A percentile compares a stretch with the other conserved stretches of the same genome.
These are phyloP conservation scores for Fraxinus ornus DNA, from an alignment of 305 asterid genomes.

Conservation along the genomic window DNA sequence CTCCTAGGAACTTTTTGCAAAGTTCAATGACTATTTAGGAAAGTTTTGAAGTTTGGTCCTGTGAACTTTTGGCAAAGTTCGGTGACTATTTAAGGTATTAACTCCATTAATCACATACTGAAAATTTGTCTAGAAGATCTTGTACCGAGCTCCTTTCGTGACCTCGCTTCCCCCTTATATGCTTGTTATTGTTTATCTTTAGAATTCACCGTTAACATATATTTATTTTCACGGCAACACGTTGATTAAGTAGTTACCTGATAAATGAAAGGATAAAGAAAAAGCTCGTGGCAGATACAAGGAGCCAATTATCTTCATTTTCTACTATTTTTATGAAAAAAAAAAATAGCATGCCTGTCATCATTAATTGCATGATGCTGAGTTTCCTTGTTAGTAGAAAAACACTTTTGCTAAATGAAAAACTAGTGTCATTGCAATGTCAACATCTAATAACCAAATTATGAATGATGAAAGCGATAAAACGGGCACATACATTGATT, in stretches of 20 bases:
- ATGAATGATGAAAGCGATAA: slow-evolving; percentile 30
- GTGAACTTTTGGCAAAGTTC: no score
- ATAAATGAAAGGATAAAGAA: background rate
- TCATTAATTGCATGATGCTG: slow-evolving; percentile 35
- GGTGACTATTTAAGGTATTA: no score
- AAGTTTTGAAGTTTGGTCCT: no score
- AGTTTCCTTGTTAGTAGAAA: slow-evolving; percentile 30
- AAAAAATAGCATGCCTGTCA: background rate
- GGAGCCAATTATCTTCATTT: background rate
- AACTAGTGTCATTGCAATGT: slow-evolving; percentile 26
- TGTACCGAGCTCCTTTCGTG: no score
- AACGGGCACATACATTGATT: slow-evolving; percentile 29
- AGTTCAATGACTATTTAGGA: no score
- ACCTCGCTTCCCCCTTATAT: no score
- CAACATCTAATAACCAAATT: slow-evolving; percentile 37
- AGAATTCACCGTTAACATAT: background rate
- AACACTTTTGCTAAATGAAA: slow-evolving; percentile 24
- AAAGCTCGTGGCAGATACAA: background rate
- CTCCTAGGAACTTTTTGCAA: no score
- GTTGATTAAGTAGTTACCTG: background rate
- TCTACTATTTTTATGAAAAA: background rate
- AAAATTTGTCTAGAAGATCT: no score
- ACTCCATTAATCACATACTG: no score
- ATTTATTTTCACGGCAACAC: background rate
- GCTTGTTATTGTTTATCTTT: background rate